Conservation (phyloP, 2,329 filamentous ascomycete species). For the Xylogone sp. region DNA sequence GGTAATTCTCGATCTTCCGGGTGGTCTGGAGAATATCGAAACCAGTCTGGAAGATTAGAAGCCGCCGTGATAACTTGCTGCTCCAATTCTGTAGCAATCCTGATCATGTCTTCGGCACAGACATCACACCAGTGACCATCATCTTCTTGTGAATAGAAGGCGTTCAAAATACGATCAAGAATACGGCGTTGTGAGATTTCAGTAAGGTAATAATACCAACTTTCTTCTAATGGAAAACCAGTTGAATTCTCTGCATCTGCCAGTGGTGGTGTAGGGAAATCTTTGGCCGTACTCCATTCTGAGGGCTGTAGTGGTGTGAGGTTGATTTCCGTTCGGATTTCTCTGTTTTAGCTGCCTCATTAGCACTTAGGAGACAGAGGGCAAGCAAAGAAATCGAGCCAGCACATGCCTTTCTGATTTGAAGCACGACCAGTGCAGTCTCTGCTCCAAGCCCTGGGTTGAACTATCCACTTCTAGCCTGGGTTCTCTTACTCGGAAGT, state of each 20-base stretch:
- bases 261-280: slow-evolving; percentile 18
- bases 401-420: slow-evolving; percentile 33
- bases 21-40: slow-evolving; percentile 17
- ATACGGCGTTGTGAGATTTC: slow-evolving; percentile 39
- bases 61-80: slow-evolving; percentile 23
- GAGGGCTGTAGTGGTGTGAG: slow-evolving; percentile 10
- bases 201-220: slow-evolving; percentile 41
- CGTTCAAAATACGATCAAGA: slow-evolving; percentile 36
- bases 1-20: slow-evolving; percentile 11
- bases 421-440: slow-evolving; percentile 40
- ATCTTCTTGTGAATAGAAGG: slow-evolving; percentile 22
- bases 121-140: slow-evolving; percentile 20
- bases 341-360: slow-evolving; percentile 7
- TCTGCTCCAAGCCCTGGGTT: slow-evolving; percentile 31
- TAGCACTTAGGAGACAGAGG: not conserved
- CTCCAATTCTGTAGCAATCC: slow-evolving; percentile 26
- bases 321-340: slow-evolving; percentile 35
- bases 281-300: not conserved
- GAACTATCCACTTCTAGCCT: slow-evolving; percentile 2
- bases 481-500: slow-evolving; percentile 19
- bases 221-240: slow-evolving; percentile 29
- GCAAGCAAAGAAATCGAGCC: not conserved
- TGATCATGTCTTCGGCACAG: slow-evolving; percentile 14
- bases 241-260: slow-evolving; percentile 31
- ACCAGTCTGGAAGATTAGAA: slow-evolving; percentile 23